Conservation (phyloP, 352 stramenopile species). For the Phytophthora europaea region DNA sequence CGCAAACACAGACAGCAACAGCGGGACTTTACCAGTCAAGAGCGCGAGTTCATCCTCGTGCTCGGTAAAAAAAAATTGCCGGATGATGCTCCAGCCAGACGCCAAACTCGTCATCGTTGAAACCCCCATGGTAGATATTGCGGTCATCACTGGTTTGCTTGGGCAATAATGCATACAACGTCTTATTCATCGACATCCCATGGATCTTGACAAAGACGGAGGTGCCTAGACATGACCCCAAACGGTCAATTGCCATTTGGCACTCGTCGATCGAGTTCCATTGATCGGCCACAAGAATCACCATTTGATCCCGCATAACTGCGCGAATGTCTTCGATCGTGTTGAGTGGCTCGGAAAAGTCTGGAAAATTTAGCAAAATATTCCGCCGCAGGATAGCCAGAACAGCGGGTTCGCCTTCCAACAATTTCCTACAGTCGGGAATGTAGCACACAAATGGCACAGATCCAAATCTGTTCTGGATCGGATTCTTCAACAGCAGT, state of each 20-base stretch:
- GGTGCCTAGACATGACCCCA: background rate
- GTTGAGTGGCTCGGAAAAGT: background rate
- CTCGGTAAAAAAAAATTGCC: background rate
- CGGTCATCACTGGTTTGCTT: background rate
- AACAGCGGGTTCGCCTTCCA: background rate
- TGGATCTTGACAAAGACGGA: background rate
- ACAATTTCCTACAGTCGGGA: background rate
- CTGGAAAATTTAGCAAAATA: background rate
- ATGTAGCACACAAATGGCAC: constrained; percentile 6
- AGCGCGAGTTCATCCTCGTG: constrained; percentile 1
- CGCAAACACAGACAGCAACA: constrained; percentile 4
- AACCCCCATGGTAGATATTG: background rate
- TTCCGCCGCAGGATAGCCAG: background rate
- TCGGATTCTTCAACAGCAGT: background rate
- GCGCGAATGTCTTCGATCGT: background rate
- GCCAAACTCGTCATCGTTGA: background rate
- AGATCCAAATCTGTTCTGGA: background rate
- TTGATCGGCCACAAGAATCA: constrained; percentile 7
- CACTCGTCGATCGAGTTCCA: constrained; percentile 3
- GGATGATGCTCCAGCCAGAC: background rate
- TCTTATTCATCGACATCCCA: constrained; percentile 1
- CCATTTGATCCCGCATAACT: background rate
- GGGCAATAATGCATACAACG: background rate
- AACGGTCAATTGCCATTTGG: background rate
- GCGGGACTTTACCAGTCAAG: background rate